Evolutionary conservation across 768 basidiomycete species (phyloP).

Genomic region (Wakefieldia striispora): DNA sequence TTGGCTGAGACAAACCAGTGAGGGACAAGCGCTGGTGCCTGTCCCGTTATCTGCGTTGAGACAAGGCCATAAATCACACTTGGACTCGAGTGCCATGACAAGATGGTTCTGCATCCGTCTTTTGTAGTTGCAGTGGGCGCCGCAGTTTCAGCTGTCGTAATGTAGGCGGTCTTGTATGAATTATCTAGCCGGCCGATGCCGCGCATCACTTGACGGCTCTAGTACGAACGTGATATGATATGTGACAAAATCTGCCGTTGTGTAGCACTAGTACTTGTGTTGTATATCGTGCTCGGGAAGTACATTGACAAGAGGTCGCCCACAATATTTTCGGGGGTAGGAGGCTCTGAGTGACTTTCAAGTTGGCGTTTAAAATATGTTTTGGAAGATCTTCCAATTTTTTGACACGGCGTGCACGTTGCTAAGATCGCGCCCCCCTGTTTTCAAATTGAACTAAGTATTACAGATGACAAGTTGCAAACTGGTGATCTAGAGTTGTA

Average conservation of each 20-base stretch:
- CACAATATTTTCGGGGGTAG: not conserved
- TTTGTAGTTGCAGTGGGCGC: not conserved
- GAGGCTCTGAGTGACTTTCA: not conserved
- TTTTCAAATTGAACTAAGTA: not conserved
- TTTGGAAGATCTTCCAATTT: not conserved
- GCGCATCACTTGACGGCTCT: not conserved
- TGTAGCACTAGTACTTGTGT: too few relatives aligned
- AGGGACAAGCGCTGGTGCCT: constrained; percentile 4
- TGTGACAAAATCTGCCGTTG: too few relatives aligned
- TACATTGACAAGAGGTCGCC: not conserved
- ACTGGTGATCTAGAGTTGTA: too few relatives aligned
- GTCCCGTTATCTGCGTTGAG: not conserved
- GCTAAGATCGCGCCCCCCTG: not conserved
- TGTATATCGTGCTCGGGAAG: not conserved
- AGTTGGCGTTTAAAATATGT: not conserved
- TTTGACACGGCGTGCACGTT: not conserved
- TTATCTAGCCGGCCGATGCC: constrained; percentile 8
- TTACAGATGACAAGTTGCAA: too few relatives aligned
- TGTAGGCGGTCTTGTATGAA: not conserved
- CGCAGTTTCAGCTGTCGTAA: not conserved
- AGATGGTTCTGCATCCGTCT: not conserved
- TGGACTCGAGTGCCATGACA: not conserved
- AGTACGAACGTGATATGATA: constrained; percentile 3
- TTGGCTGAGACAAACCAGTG: constrained; percentile 11
- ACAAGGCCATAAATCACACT: not conserved